These are phyloP conservation scores for Circinella minor DNA, from an alignment of 371 early-diverging fungal species.

Conservation along the genomic window DNA sequence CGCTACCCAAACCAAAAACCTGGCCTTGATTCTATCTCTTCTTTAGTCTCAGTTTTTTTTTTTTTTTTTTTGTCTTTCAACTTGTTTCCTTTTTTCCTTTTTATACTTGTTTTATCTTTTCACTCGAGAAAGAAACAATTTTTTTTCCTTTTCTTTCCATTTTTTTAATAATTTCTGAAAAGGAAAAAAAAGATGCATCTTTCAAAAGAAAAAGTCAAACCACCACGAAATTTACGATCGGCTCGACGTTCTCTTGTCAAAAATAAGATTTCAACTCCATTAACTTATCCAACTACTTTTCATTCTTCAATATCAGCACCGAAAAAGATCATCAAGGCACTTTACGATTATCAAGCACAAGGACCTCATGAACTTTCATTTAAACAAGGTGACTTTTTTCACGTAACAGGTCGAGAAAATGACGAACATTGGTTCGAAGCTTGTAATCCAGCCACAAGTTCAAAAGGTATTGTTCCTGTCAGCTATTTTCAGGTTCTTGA, in stretches of 20 bases:
- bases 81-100: background rate
- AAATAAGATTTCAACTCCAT: constrained; percentile 51
- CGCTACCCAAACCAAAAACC: too few species aligned
- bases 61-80: background rate
- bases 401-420: constrained; percentile 81
- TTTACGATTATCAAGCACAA: constrained; percentile 71
- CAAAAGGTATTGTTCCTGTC: constrained; percentile 82
- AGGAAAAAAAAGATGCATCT: constrained; percentile 25
- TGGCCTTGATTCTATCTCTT: background rate
- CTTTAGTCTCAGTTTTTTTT: background rate
- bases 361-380: constrained; percentile 79
- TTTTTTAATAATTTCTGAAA: constrained; percentile 7
- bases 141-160: background rate
- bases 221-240: constrained; percentile 39
- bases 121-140: background rate
- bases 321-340: constrained; percentile 86
- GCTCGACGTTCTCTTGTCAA: constrained; percentile 38
- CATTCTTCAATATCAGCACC: constrained; percentile 57
- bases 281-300: constrained; percentile 26
- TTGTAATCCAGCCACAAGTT: constrained; percentile 79
- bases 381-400: constrained; percentile 87
- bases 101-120: too few species aligned
- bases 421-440: constrained; percentile 84
- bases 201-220: constrained; percentile 40
- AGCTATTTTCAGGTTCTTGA: constrained; percentile 82